Conservation (phyloP, 495 filamentous ascomycete genomes). For the Aspergillus homomorphus region DNA sequence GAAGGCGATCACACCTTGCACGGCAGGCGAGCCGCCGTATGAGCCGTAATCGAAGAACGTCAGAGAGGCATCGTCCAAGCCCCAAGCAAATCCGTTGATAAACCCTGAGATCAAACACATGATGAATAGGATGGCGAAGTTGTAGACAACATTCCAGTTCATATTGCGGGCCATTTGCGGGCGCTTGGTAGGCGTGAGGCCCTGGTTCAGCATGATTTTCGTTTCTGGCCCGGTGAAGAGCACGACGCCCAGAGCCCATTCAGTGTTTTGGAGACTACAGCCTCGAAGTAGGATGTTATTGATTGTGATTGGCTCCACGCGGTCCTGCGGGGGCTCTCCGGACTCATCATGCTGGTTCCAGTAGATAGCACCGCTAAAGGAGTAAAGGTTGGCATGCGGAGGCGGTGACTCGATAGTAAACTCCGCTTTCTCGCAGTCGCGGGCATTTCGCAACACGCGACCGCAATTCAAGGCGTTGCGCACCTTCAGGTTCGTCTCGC, state of each 20-base stretch:
- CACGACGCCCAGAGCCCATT: constrained; percentile 90
- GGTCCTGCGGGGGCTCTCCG: constrained; percentile 56
- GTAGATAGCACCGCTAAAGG: constrained; percentile 79
- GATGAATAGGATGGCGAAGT: constrained; percentile 80
- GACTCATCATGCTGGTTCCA: constrained; percentile 72
- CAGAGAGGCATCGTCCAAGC: constrained; percentile 64
- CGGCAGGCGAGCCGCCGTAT: constrained; percentile 66
- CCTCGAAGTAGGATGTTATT: constrained; percentile 91
- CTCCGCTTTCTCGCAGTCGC: constrained; percentile 79
- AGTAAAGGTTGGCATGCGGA: constrained; percentile 86
- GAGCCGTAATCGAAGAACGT: constrained; percentile 86
- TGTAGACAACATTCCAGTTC: constrained; percentile 95
- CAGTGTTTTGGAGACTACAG: constrained; percentile 85
- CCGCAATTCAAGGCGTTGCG: constrained; percentile 84
- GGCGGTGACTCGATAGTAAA: constrained; percentile 86
- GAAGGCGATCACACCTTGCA: constrained; percentile 90
- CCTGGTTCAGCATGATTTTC: constrained; percentile 98
- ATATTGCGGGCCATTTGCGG: constrained; percentile 82
- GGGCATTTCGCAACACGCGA: constrained; percentile 75
- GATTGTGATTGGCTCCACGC: constrained; percentile 87
- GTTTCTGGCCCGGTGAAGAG: constrained; percentile 92
- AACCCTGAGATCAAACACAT: constrained; percentile 86
- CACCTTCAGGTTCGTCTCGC: constrained; percentile 96
- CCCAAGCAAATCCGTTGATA: constrained; percentile 78
- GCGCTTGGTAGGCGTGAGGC: constrained; percentile 89